A percentile compares a stretch with the other conserved stretches of the same genome.
Evolutionary conservation across 495 filamentous ascomycete species (phyloP).

Genomic region (Aspergillus olivimuriae): DNA sequence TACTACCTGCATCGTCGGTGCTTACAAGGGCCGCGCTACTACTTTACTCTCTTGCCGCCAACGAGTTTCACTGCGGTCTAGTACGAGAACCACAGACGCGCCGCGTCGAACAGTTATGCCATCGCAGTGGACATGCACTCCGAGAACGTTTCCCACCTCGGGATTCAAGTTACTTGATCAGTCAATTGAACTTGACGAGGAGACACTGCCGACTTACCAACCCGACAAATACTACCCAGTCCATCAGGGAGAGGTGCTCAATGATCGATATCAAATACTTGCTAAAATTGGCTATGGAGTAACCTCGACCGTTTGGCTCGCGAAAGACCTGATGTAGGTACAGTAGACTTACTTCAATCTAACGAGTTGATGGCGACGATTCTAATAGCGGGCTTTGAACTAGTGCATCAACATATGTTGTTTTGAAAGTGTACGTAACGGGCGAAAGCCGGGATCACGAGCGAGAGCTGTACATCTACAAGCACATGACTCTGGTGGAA

Average conservation of each 20-base stretch:
- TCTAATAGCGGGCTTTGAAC: too few species aligned
- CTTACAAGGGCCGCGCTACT: too few species aligned
- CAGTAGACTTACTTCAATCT: too few species aligned
- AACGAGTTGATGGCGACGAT: too few species aligned
- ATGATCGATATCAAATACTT: constrained; percentile 33
- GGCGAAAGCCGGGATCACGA: constrained; percentile 7
- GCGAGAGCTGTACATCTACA: constrained; percentile 31
- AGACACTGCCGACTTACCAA: constrained; percentile 34
- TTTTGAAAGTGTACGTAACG: constrained; percentile 28
- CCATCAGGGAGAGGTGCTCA: constrained; percentile 35
- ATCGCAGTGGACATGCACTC: too few species aligned
- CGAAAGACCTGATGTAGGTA: constrained; percentile 36
- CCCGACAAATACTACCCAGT: constrained; percentile 38
- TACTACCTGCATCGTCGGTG: too few species aligned
- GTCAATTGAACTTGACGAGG: constrained; percentile 30
- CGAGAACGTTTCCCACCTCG: constrained; percentile 13
- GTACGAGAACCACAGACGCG: too few species aligned
- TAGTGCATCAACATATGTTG: too few species aligned
- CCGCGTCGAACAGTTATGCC: too few species aligned
- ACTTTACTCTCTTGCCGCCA: too few species aligned
- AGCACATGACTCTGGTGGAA: constrained; percentile 17
- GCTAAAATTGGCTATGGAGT: constrained; percentile 43
- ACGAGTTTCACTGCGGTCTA: too few species aligned
- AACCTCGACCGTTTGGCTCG: constrained; percentile 46
- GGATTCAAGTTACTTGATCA: constrained; percentile 10